A percentile compares a stretch with the other conserved stretches of the same genome.
Conservation (phyloP, 805 yeast genomes). For the Spathaspora sp. region DNA sequence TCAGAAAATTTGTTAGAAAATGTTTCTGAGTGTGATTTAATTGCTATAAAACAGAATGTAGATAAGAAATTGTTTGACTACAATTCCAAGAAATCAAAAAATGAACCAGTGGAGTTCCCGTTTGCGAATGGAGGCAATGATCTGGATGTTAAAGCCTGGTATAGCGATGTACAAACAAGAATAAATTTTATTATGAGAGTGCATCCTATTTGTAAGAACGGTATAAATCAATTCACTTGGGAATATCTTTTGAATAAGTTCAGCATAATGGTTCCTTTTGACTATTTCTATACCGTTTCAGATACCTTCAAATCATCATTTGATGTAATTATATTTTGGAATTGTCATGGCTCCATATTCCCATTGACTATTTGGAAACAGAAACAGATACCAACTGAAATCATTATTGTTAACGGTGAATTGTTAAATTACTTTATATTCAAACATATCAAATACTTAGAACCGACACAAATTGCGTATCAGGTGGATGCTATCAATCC, state of each 20-base stretch:
- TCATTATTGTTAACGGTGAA: not conserved
- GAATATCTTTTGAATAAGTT: slow-evolving; percentile 3
- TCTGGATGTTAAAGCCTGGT: not conserved
- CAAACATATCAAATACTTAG: not conserved
- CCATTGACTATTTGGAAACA: not conserved
- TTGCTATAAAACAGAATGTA: not conserved
- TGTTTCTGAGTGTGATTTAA: not conserved
- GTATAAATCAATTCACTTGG: not conserved
- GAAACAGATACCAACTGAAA: not conserved
- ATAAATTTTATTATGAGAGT: not conserved
- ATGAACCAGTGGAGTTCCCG: not conserved
- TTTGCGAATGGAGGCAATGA: not conserved
- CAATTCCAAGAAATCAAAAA: not conserved
- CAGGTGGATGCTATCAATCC: slow-evolving; percentile 17
- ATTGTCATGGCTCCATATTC: not conserved
- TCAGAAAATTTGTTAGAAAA: not conserved
- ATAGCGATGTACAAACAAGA: no score
- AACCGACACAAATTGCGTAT: not conserved
- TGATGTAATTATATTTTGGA: slow-evolving; percentile 1
- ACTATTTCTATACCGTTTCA: not conserved
- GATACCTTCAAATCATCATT: not conserved
- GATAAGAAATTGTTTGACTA: not conserved
- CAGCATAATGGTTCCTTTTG: not conserved
- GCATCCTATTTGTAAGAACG: not conserved
- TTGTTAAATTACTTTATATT: not conserved